Base-by-base conservation (phyloP, 1,139 yeast genomes). In the Suhomyces taliae region DNA sequence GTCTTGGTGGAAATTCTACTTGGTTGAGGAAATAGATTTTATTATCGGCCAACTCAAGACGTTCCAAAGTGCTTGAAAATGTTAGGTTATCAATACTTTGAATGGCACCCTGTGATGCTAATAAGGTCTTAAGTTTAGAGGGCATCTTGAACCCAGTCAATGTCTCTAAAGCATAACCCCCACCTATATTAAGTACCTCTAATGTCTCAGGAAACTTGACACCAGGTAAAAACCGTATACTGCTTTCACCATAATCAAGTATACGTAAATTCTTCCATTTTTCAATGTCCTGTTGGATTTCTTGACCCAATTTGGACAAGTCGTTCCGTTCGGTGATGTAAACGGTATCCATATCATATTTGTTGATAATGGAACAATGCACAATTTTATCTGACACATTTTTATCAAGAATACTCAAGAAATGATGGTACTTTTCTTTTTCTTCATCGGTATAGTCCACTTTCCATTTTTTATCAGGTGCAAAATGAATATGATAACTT, bases 111-210 rank as follows among this genome's bases (percentile, higher is more conserved):
- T 65, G 67, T 14, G 67, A 63, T 7, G 74, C 78, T 37, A 65
- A 57, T 31, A 75, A 61, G 2, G 58, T 52, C 37, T 59, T 61
- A 32, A 75, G 57, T n/a, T 61, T 59, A 1, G 62, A 56, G 0
- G 80, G 79, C 61, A 75, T 65, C 41, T 69, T 68, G 55, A 75
- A 70, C 10, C 78, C 79, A 3, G 71, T 58, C 40, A 75, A 64
- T 1, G 78, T 66, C 44, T 72, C 77, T 43, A 75, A 59, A 2
- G 76, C 69, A 44, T 62, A 62, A 1, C 77, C 72, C 8, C 79
- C 78, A 10, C 76, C 74, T 26, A 75, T 61, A 52, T 74, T 75
- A 49, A 75, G 58, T 2, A 65, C 62, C 52, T 72, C 72, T 35
- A 75, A 55, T 0, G 67, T 49, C 31, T 72, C 73, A 1, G 79